Evolutionary conservation across 169 alveolate genomes (phyloP).

Genomic region (Eimeria maxima): DNA sequence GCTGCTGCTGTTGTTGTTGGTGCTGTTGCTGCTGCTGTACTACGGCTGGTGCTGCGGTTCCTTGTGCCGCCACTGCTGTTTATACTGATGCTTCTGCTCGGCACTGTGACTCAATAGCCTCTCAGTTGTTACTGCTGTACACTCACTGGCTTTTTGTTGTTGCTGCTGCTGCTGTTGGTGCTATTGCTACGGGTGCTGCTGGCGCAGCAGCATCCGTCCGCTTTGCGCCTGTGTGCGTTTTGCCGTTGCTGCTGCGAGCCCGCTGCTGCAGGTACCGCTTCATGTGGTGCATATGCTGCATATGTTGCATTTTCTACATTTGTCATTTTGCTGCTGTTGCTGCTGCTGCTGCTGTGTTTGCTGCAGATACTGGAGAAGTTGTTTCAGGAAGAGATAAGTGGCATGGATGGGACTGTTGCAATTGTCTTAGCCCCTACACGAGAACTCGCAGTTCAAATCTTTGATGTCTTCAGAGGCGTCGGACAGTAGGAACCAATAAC

Average conservation of each 20-base stretch:
- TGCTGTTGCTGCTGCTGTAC: not conserved
- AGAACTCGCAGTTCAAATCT: constrained; percentile 96
- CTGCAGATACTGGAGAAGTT: constrained; percentile 90
- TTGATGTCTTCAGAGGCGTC: constrained; percentile 91
- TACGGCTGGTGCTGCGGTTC: not conserved
- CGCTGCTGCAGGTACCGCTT: constrained; percentile 7
- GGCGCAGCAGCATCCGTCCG: not conserved
- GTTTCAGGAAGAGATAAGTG: constrained; percentile 90
- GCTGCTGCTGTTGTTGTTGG: not conserved
- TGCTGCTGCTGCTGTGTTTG: not conserved
- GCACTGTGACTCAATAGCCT: not conserved
- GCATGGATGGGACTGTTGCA: constrained; percentile 93
- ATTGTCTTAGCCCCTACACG: constrained; percentile 95
- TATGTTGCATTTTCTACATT: not conserved
- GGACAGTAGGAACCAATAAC: constrained; percentile 3
- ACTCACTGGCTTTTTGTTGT: not conserved
- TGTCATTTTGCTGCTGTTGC: not conserved
- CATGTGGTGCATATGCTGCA: not conserved
- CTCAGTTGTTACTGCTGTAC: not conserved
- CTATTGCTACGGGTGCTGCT: not conserved
- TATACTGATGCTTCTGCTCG: not conserved
- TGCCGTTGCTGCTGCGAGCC: not conserved
- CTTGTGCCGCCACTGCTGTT: not conserved
- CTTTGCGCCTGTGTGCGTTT: not conserved
- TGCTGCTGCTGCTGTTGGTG: not conserved